phyloP scores from a whole-genome alignment of 2,329 filamentous ascomycete species.

The Aspergillus arachidicola region DNA sequence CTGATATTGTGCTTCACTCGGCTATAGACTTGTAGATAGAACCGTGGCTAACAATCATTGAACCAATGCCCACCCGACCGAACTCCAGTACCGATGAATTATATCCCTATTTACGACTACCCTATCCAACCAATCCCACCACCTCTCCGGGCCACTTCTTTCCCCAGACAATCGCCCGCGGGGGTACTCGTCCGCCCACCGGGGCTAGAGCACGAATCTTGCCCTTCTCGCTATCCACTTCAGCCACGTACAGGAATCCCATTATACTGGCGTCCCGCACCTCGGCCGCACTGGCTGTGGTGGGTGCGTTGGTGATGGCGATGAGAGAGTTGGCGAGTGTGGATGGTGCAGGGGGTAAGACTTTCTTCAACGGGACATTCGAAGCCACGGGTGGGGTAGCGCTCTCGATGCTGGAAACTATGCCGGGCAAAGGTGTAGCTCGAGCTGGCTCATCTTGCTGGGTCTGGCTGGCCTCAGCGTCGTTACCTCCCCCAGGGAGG shows the following conservation, averaged over 20 bases:
- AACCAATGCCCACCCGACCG: not conserved
- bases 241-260: conserved; percentile 90
- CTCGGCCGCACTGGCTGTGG: conserved; percentile 68
- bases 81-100: conserved; percentile 3
- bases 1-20: not conserved
- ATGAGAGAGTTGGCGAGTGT: conserved; percentile 77
- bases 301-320: conserved; percentile 77
- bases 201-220: conserved; percentile 82
- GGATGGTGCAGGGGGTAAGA: conserved; percentile 62
- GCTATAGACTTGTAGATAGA: not conserved
- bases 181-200: conserved; percentile 77
- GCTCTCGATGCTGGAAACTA: conserved; percentile 22
- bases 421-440: conserved; percentile 26
- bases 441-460: conserved; percentile 23
- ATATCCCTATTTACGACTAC: not conserved
- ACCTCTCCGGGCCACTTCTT: conserved; percentile 79
- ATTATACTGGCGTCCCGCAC: conserved; percentile 82
- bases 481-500: conserved; percentile 35
- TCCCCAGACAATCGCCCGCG: conserved; percentile 79
- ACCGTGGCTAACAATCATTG: not conserved
- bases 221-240: conserved; percentile 82
- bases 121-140: conserved; percentile 69
- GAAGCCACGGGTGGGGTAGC: conserved; percentile 23
- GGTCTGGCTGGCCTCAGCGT: conserved; percentile 23
- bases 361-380: conserved; percentile 55